Evolutionary conservation across 108 stramenopile species (phyloP).

Genomic region (Bacterosira constricta): DNA sequence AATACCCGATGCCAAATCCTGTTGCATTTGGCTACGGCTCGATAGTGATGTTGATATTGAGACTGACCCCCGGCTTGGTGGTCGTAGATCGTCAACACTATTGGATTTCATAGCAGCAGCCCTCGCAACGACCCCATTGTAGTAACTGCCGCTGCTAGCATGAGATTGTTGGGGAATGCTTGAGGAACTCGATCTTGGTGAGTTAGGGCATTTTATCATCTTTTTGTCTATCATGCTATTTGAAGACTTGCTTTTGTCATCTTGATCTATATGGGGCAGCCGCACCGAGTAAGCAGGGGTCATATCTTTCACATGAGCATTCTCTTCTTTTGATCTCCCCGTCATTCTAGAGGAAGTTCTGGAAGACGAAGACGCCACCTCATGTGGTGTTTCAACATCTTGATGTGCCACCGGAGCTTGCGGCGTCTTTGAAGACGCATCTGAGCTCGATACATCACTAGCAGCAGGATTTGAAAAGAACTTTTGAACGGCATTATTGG

Average conservation of each 20-base stretch:
- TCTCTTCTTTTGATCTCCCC: neutral
- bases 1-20: neutral
- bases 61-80: neutral
- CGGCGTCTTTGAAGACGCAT: neutral
- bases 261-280: no score
- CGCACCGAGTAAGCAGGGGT: neutral
- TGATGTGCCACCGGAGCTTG: no score
- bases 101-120: constrained; percentile 14
- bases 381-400: no score
- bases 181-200: neutral
- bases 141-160: constrained; percentile 14
- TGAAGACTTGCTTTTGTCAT: no score
- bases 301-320: no score
- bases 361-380: constrained; percentile 1
- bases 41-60: constrained; percentile 1
- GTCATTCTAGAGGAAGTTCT: neutral
- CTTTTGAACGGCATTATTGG: constrained; percentile 8
- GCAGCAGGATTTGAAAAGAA: constrained; percentile 8
- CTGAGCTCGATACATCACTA: constrained; percentile 1
- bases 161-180: no score
- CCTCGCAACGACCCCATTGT: constrained; percentile 14
- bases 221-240: neutral
- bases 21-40: constrained; percentile 1
- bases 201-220: neutral
- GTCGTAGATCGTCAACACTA: neutral